A percentile compares a stretch with the other conserved stretches of the same genome.
phyloP scores from a whole-genome alignment of 2,329 filamentous ascomycete species.

The Colletotrichum sp. region DNA sequence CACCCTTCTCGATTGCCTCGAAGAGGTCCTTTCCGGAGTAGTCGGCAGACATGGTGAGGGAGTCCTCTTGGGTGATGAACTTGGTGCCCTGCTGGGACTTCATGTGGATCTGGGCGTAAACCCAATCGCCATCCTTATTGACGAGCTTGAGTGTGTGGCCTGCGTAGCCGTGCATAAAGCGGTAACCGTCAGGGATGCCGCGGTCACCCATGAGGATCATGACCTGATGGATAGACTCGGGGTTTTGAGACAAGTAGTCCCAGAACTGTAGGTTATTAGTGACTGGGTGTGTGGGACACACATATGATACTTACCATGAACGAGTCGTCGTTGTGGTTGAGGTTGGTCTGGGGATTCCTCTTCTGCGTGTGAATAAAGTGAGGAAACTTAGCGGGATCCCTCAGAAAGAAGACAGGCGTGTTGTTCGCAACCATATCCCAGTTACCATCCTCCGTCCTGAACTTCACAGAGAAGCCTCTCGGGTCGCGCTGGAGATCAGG shows the following conservation, averaged over 20 bases:
- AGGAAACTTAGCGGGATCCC: constrained; percentile 53
- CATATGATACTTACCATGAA: constrained; percentile 33
- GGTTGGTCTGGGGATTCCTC: constrained; percentile 36
- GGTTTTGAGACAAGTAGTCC: constrained; percentile 41
- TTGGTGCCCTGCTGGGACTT: constrained; percentile 51
- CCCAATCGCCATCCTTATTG: constrained; percentile 48
- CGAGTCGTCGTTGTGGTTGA: constrained; percentile 38
- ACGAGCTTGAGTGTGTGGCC: constrained; percentile 55
- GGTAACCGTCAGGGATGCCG: constrained; percentile 50
- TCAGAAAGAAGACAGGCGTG: constrained; percentile 54
- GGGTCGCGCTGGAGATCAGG: constrained; percentile 71
- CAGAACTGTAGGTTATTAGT: constrained; percentile 27
- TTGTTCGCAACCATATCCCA: constrained; percentile 43
- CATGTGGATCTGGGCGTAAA: constrained; percentile 57
- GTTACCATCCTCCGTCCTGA: constrained; percentile 31
- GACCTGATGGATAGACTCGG: constrained; percentile 53
- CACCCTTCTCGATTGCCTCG: constrained; percentile 45
- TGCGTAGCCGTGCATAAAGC: constrained; percentile 50
- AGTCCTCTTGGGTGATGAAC: constrained; percentile 46
- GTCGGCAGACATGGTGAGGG: constrained; percentile 51
- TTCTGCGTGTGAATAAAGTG: constrained; percentile 51
- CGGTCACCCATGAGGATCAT: constrained; percentile 58
- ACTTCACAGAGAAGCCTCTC: constrained; percentile 59
- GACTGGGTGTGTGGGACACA: fast-evolving
- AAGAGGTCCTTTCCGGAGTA: constrained; percentile 41